Evolutionary conservation across 1,139 yeast species (phyloP).

Genomic region (Geotrichum histeridarum): DNA sequence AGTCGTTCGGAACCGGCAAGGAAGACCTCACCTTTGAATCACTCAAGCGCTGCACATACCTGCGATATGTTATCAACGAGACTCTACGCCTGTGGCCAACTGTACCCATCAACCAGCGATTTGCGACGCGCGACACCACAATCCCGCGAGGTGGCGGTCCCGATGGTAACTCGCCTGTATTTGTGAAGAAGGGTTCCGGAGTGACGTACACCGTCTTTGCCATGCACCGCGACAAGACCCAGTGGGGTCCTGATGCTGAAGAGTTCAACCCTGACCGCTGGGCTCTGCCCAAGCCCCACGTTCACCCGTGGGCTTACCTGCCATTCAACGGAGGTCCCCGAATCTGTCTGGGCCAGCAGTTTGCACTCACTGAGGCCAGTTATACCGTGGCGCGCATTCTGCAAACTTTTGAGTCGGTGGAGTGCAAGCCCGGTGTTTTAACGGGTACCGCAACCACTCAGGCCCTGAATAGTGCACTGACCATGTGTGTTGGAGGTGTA

Average conservation of each 20-base stretch:
- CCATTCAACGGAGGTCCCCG: conserved; percentile 57
- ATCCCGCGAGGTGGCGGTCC: conserved; percentile 50
- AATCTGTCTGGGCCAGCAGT: conserved; percentile 56
- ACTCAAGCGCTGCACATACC: conserved; percentile 40
- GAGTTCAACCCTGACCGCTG: conserved; percentile 52
- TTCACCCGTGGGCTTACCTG: conserved; percentile 32
- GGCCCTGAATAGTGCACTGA: background rate
- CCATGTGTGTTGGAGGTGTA: conserved; percentile 14
- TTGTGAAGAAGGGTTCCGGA: conserved; percentile 46
- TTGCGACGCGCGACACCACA: conserved; percentile 37
- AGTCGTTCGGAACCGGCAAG: conserved; percentile 17
- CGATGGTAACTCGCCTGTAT: conserved; percentile 43
- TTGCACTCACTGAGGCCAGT: conserved; percentile 53
- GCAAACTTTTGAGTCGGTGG: conserved; percentile 34
- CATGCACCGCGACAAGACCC: conserved; percentile 43
- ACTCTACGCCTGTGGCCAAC: conserved; percentile 29
- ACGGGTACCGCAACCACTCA: background rate
- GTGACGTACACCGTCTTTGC: conserved; percentile 44
- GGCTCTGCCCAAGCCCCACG: conserved; percentile 31
- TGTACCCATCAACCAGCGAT: conserved; percentile 31
- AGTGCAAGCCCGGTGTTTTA: background rate
- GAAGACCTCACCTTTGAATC: conserved; percentile 40
- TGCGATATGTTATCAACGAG: conserved; percentile 28
- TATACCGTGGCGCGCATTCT: conserved; percentile 45
- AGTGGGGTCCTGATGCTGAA: conserved; percentile 48